These are phyloP conservation scores for Schoenoplectus tabernaemontani DNA, from an alignment of 202 grass and related monocot species.

Conservation along the genomic window DNA sequence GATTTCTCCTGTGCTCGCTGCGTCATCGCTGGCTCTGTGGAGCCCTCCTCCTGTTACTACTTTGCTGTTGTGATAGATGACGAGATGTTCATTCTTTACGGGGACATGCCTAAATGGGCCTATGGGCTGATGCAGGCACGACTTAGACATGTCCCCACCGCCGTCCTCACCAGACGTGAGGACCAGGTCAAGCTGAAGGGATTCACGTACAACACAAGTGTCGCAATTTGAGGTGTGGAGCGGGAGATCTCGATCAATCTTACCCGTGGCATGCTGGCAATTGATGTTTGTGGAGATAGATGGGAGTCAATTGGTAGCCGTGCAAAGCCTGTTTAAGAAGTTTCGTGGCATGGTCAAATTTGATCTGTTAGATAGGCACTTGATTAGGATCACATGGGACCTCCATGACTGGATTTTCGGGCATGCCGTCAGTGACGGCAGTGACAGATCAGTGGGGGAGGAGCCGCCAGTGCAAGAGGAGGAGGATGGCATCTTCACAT, in stretches of 20 bases:
- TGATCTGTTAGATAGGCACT: background rate
- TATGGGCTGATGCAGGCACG: background rate
- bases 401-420: constrained; percentile 5
- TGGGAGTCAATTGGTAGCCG: background rate
- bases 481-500: constrained; percentile 3
- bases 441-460: background rate
- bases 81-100: constrained; percentile 10
- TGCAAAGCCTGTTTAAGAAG: constrained; percentile 10
- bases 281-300: constrained; percentile 7
- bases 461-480: background rate
- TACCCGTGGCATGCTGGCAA: background rate
- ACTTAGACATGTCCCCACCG: background rate
- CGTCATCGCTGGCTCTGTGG: background rate
- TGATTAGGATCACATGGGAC: constrained; percentile 33
- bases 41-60: constrained; percentile 1
- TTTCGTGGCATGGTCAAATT: constrained; percentile 2
- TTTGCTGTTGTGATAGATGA: background rate
- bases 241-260: constrained; percentile 1
- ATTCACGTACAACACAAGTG: background rate
- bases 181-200: constrained; percentile 9
- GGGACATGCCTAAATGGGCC: background rate
- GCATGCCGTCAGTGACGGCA: background rate
- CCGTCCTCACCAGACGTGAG: background rate
- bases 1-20: constrained; percentile 14
- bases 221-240: background rate